Evolutionary conservation across 2,329 filamentous ascomycete species (phyloP).

Genomic region (Colletotrichum gigasporum): DNA sequence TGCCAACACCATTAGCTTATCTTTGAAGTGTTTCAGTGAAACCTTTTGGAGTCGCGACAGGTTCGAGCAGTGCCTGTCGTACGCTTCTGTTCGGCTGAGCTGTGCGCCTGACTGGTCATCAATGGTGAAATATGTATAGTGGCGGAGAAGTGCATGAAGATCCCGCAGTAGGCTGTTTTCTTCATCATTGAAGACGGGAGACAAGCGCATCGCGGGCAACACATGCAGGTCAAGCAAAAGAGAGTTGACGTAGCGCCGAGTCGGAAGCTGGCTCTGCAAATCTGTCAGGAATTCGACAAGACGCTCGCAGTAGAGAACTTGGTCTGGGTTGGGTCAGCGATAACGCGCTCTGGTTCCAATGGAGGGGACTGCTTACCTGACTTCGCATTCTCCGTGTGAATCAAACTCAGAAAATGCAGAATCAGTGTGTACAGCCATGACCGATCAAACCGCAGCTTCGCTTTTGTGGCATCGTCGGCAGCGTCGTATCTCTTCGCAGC

Average conservation of each 20-base stretch:
- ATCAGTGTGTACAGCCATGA: slow-evolving; percentile 91
- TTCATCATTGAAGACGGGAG: slow-evolving; percentile 79
- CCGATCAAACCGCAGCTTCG: slow-evolving; percentile 86
- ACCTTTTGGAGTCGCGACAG: slow-evolving; percentile 84
- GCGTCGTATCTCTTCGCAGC: slow-evolving; percentile 86
- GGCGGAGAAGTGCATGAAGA: slow-evolving; percentile 79
- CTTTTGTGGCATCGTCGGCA: slow-evolving; percentile 81
- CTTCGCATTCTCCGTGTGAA: slow-evolving; percentile 68
- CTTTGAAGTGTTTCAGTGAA: slow-evolving; percentile 83
- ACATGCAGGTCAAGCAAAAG: slow-evolving; percentile 87
- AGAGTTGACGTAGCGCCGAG: slow-evolving; percentile 91
- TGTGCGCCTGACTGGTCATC: slow-evolving; percentile 90
- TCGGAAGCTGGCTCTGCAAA: slow-evolving; percentile 91
- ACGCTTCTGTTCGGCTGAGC: slow-evolving; percentile 75
- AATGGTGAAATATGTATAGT: slow-evolving; percentile 89
- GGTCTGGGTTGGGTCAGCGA: slow-evolving; percentile 57
- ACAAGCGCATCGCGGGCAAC: slow-evolving; percentile 79
- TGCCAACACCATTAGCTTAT: slow-evolving; percentile 90
- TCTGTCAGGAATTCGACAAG: slow-evolving; percentile 92
- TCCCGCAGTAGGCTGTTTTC: slow-evolving; percentile 83
- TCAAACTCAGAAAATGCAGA: slow-evolving; percentile 79
- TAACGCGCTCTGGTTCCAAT: slow-evolving; percentile 4
- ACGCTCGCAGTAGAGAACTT: slow-evolving; percentile 87
- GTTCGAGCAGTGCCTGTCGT: slow-evolving; percentile 79
- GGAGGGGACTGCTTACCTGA: slow-evolving; percentile 47